Evolutionary conservation across 179 eudicot species (phyloP).

Genomic region (Pouteria campechiana): DNA sequence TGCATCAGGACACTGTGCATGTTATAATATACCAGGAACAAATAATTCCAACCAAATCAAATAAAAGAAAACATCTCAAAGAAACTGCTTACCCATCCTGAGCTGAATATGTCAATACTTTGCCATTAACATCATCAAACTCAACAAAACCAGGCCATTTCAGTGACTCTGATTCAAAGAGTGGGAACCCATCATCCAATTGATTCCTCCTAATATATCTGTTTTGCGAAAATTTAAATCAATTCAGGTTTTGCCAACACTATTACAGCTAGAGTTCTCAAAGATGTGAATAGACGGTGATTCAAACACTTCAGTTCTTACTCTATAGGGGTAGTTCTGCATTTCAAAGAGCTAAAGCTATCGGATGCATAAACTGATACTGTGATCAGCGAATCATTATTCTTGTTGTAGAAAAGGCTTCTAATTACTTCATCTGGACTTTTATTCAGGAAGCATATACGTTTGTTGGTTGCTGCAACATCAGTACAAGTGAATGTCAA

Average conservation of each 20-base stretch:
- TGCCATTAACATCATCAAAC: constrained; percentile 94
- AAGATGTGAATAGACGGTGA: no score
- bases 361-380: constrained; percentile 92
- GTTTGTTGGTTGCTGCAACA: constrained; percentile 77
- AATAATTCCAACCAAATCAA: not conserved
- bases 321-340: constrained; percentile 91
- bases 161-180: constrained; percentile 80
- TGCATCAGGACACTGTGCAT: not conserved
- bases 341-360: constrained; percentile 83
- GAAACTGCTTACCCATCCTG: constrained; percentile 64
- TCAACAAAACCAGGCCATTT: constrained; percentile 98
- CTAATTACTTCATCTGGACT: constrained; percentile 80
- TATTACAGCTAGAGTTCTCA: no score
- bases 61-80: not conserved
- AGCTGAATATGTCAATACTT: constrained; percentile 90
- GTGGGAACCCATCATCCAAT: constrained; percentile 87
- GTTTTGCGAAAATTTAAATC: no score
- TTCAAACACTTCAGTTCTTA: no score
- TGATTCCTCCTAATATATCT: constrained; percentile 81
- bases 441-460: constrained; percentile 84
- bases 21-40: not conserved
- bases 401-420: constrained; percentile 90
- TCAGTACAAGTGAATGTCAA: no score
- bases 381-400: constrained; percentile 86
- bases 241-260: no score